phyloP scores from a whole-genome alignment of 495 filamentous ascomycete species.

The Stereocaulon alpinum region DNA sequence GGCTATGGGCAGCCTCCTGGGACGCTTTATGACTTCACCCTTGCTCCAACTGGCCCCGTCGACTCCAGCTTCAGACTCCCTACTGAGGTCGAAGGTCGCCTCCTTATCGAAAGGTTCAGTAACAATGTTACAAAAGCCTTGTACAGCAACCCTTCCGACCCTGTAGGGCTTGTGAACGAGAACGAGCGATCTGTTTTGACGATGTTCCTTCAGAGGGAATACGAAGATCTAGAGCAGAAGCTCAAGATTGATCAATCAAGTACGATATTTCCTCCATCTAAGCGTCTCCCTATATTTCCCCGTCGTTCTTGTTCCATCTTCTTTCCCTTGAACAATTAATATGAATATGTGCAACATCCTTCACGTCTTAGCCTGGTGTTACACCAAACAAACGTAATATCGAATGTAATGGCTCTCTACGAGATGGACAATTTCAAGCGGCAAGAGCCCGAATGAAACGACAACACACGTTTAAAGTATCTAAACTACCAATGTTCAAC shows the following conservation, averaged over 20 bases:
- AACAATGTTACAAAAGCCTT: constrained; percentile 79
- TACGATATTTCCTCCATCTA: constrained; percentile 21
- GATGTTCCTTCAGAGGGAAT: constrained; percentile 42
- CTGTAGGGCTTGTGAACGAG: constrained; percentile 60
- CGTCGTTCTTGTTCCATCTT: not conserved
- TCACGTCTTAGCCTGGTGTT: too few species aligned
- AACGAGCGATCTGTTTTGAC: constrained; percentile 59
- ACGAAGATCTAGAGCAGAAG: constrained; percentile 41
- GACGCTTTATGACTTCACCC: constrained; percentile 80
- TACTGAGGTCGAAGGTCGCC: constrained; percentile 52
- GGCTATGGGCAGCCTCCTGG: constrained; percentile 84
- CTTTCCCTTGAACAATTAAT: not conserved
- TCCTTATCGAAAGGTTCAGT: constrained; percentile 73
- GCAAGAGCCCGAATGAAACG: too few species aligned
- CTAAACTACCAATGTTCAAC: too few species aligned
- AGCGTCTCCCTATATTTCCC: not conserved
- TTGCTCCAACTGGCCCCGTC: constrained; percentile 52
- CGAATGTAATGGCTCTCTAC: too few species aligned
- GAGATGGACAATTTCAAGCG: too few species aligned
- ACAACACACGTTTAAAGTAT: too few species aligned
- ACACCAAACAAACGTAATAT: too few species aligned
- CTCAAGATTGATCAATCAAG: constrained; percentile 36
- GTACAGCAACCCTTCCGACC: constrained; percentile 69
- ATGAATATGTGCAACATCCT: too few species aligned
- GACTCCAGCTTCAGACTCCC: constrained; percentile 58